phyloP scores from a whole-genome alignment of 495 filamentous ascomycete species.

The Copromyces sp. region DNA sequence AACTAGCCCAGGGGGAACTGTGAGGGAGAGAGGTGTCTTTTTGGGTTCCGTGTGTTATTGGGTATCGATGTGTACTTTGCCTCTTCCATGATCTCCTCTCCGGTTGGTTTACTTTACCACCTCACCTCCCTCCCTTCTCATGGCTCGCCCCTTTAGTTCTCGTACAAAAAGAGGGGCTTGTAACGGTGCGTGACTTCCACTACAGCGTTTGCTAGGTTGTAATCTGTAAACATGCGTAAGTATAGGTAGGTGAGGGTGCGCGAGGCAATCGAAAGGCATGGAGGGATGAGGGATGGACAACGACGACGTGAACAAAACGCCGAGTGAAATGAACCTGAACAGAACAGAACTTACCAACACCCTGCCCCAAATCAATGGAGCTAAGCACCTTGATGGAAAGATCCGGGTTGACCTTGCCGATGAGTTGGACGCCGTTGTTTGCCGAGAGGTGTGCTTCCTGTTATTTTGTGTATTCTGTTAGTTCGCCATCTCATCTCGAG shows the following conservation, averaged over 20 bases:
- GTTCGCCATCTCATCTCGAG: constrained; percentile 5
- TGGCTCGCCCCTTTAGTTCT: constrained; percentile 11
- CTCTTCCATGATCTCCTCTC: background rate
- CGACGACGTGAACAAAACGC: background rate
- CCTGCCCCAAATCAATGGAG: constrained; percentile 66
- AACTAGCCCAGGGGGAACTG: background rate
- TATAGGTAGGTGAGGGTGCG: background rate
- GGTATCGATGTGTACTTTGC: background rate
- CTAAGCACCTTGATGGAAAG: constrained; percentile 64
- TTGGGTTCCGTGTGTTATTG: background rate
- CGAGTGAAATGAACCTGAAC: background rate
- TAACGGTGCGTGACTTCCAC: constrained; percentile 83
- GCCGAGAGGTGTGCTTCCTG: constrained; percentile 70
- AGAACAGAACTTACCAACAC: constrained; percentile 45
- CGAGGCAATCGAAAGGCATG: background rate
- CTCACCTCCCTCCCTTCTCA: no score
- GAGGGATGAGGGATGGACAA: background rate
- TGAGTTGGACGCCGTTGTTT: constrained; percentile 74
- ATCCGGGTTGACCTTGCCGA: constrained; percentile 83
- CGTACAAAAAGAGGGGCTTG: constrained; percentile 49
- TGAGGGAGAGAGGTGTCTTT: background rate
- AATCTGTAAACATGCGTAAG: constrained; percentile 45
- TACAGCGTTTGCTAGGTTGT: constrained; percentile 64
- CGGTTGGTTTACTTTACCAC: no score
- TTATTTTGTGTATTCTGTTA: background rate